Evolutionary conservation across 495 filamentous ascomycete species (phyloP), one percentile per base, ranked within the genome.

Genomic region (Podospora pseudoanserina): DNA sequence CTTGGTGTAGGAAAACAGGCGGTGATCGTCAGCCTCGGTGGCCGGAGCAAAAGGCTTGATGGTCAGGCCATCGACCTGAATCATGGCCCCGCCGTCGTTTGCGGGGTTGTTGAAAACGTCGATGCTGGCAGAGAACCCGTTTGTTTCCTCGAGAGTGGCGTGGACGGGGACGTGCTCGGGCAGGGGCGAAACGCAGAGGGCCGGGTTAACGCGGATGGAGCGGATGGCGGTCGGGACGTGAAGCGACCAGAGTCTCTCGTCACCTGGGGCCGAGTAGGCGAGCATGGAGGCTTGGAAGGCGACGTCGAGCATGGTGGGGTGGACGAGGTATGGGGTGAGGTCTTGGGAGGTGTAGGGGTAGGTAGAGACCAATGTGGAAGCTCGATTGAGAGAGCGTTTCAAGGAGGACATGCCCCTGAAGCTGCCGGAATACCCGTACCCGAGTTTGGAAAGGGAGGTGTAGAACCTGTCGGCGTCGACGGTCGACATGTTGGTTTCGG

Each of bases 251-350:
- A 78, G 49, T 3, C 62, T 30, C 1, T 72, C 73, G 66, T 77
- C 75, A 0, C 63, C 60, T 0, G 77, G 78, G 19, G 28, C 56
- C 0, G 34, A 61, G 63, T 68, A 66, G 0, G 78, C 75, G 2
- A 76, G 62, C 7, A 80, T 30, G 1, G 73, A 56, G 34, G 71
- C 59, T 53, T 79, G 77, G 30, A 79, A 69, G 0, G 76, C 74
- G 3, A 61, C 64, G 60, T 80, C 78, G 5, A 80, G 68, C 0
- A 64, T 53, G 0, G 65, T 72, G 0, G 77, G 78, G 55, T 80
- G 78, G 4, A 80, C 15, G 6, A 76, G 23, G 30, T 32, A 32
- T 4, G 30, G 75, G 60, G 28, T 0, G 67, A 56, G 30, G 7
- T 65, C n/a, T 13, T 18, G 2, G 30, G 20, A 4, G 23, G 27